Evolutionary conservation across 371 early-diverging fungal species (phyloP).

Genomic region (Apophysomyces variabilis): DNA sequence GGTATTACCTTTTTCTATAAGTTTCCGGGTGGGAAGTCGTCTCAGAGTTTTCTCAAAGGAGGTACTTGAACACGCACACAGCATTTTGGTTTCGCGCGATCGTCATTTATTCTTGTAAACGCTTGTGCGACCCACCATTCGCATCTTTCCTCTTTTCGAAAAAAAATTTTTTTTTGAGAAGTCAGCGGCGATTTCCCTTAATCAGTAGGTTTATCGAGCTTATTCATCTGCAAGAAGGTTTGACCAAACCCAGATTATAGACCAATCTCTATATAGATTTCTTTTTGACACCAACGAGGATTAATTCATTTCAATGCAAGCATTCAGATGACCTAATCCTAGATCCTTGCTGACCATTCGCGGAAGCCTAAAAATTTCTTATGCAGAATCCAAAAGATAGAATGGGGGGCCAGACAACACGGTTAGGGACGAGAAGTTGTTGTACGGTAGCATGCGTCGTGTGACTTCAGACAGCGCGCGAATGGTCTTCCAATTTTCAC

Average conservation of each 20-base stretch:
- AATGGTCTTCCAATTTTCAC: conserved; percentile 94
- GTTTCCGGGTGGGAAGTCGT: not conserved
- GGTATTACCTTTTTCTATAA: not conserved
- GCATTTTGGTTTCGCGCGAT: not conserved
- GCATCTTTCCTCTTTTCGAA: not conserved
- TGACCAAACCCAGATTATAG: too few relatives aligned
- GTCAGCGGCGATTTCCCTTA: not conserved
- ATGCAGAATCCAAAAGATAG: too few relatives aligned
- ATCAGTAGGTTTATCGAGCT: not conserved
- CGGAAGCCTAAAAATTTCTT: too few relatives aligned
- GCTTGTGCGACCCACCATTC: not conserved
- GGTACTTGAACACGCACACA: not conserved
- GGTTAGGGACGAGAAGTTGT: conserved; percentile 49
- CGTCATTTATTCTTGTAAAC: not conserved
- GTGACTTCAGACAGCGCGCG: conserved; percentile 87
- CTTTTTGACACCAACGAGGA: too few relatives aligned
- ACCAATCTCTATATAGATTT: too few relatives aligned
- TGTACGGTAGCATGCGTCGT: conserved; percentile 80
- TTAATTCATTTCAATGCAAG: too few relatives aligned
- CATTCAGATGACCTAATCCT: too few relatives aligned
- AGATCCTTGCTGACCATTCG: too few relatives aligned
- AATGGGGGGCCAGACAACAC: too few relatives aligned
- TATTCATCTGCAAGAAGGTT: not conserved
- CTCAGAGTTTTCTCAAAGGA: not conserved
- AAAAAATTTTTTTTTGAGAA: not conserved